Evolutionary conservation across 768 basidiomycete species (phyloP).

Genomic region (Leucosporidium yakuticum): DNA sequence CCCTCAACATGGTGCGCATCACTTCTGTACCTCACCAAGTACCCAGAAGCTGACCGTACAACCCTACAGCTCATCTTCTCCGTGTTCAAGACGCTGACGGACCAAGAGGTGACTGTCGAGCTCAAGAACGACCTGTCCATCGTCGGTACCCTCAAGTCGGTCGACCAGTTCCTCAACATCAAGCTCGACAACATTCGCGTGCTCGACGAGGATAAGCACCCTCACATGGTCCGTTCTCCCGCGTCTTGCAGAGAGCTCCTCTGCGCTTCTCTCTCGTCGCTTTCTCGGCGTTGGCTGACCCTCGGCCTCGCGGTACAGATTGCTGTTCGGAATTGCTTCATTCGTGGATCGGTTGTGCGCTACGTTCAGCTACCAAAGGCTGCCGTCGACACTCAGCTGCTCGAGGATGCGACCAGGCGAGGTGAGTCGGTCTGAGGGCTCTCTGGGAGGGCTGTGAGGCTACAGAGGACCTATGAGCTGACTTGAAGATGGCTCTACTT

Average conservation of each 20-base stretch:
- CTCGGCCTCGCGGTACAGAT: conserved; percentile 53
- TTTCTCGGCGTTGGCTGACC: background rate
- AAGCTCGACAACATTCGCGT: conserved; percentile 89
- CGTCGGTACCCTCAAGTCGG: conserved; percentile 89
- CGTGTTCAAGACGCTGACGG: conserved; percentile 95
- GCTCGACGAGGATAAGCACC: conserved; percentile 83
- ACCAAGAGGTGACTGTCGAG: conserved; percentile 73
- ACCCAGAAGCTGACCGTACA: background rate
- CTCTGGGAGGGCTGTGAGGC: too few relatives aligned
- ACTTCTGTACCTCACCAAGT: background rate
- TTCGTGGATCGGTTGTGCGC: conserved; percentile 94
- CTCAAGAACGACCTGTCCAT: conserved; percentile 97
- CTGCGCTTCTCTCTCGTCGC: background rate
- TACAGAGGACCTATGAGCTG: too few relatives aligned
- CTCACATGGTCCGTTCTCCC: conserved; percentile 71
- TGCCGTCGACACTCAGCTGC: conserved; percentile 85
- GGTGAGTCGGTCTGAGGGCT: conserved; percentile 50
- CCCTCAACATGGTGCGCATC: background rate
- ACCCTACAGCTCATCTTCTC: conserved; percentile 78
- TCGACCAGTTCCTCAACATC: conserved; percentile 99
- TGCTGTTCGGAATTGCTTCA: conserved; percentile 99
- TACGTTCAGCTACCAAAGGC: conserved; percentile 91
- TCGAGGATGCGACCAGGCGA: conserved; percentile 94
- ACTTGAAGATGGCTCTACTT: too few relatives aligned
- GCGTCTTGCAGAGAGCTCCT: background rate